Base-by-base conservation (phyloP, 164 flowering plant species). In the Berberis vulgaris region DNA sequence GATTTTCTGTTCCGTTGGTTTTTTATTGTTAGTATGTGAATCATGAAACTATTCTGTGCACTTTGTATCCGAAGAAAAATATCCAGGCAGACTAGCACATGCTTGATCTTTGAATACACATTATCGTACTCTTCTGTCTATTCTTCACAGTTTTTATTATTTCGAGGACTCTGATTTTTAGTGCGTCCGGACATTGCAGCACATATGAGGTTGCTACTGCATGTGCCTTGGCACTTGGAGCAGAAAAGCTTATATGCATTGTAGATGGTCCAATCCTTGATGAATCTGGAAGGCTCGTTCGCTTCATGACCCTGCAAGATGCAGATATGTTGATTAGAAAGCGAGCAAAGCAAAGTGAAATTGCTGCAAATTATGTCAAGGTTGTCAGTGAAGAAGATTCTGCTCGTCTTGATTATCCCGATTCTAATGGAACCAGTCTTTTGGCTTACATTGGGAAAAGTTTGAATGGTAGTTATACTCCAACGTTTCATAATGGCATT, bases 131-230 rank as follows among this genome's bases (percentile, higher is more conserved):
- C 26, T 26, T 26, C 26, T 26, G 26, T 26, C 26, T 26, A 26
- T 26, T 26, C 26, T 26, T 26, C 26, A 26, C 26, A 26, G 26
- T 26, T 26, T 26, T 26, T 26, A 26, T 0, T 26, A 26, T 26
- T 26, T 26, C 26, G 26, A 26, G 52, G 59, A 67, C 26, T 10
- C 45, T 62, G 41, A 6, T 44, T 26, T 26, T 26, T 26, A 0
- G 26, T 58, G 26, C 52, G 59, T 68, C 43, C 39, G 38, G 45
- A 66, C 59, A 41, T 72, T 82, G 71, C 87, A 94, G 99, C 81
- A 87, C 96, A 44, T 95, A 91, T 75, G 99, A 95, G 78, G 99
- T 95, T 72, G 97, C 97, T 49, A 95, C 97, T 58, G 99, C 99
- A 58, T 91, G 97, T 76, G 97, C 99, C 40, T 69, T 91, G 57